These are phyloP conservation scores for Garcia nutans DNA, from an alignment of 345 rosid genomes.

Conservation along the genomic window DNA sequence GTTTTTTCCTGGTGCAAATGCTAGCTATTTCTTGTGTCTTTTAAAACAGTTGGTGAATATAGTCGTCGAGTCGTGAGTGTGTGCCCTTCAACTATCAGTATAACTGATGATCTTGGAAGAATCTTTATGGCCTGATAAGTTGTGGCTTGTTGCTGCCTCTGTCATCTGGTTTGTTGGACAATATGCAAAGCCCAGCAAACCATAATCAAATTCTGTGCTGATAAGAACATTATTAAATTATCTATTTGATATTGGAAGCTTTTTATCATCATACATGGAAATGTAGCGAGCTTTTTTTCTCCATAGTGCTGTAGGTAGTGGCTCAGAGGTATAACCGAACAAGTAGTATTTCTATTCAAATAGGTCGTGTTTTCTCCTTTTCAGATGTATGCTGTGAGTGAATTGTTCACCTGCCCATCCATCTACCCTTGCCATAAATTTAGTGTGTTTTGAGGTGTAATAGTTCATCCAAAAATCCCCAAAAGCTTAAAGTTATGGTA, in stretches of 20 bases:
- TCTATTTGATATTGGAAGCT: background rate
- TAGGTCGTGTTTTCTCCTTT: background rate
- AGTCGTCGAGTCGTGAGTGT: background rate
- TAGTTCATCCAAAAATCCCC: background rate
- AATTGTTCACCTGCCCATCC: background rate
- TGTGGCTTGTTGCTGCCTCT: background rate
- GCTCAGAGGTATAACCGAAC: background rate
- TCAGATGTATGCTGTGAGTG: background rate
- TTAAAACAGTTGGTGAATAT: background rate
- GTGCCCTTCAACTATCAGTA: background rate
- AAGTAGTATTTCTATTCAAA: background rate
- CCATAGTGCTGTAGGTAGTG: background rate
- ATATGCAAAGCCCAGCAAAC: background rate
- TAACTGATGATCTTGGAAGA: background rate
- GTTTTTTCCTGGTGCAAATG: background rate
- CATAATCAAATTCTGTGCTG: background rate
- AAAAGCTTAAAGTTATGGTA: background rate
- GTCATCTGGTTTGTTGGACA: background rate
- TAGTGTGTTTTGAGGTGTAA: background rate
- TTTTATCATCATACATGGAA: background rate
- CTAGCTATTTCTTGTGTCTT: background rate
- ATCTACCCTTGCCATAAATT: too few species aligned
- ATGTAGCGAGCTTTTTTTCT: background rate
- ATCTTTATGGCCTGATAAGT: background rate
- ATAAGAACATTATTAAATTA: too few species aligned